Evolutionary conservation across 2,329 filamentous ascomycete species (phyloP).

Genomic region (Gremmenia infestans): DNA sequence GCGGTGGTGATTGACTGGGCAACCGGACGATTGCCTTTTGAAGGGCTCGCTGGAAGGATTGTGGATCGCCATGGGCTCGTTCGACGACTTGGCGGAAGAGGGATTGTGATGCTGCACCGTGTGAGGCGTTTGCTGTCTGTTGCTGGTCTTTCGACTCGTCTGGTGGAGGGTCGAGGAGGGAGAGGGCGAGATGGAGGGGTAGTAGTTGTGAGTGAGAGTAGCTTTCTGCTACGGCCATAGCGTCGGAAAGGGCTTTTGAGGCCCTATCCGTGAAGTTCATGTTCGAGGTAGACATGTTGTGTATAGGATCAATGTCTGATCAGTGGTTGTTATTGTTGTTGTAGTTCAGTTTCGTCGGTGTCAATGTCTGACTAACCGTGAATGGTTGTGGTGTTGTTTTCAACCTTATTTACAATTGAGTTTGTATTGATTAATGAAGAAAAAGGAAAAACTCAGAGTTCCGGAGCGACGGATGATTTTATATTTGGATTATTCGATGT

Average conservation of each 20-base stretch:
- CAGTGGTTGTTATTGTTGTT: constrained; percentile 13
- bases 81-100: constrained; percentile 94
- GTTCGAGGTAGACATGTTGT: constrained; percentile 60
- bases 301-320: constrained; percentile 22
- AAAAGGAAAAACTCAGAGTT: too few relatives aligned
- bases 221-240: constrained; percentile 80
- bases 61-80: constrained; percentile 85
- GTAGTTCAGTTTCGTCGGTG: neutral
- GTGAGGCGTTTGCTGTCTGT: constrained; percentile 56
- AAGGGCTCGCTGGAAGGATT: constrained; percentile 79
- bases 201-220: constrained; percentile 88
- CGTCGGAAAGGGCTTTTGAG: constrained; percentile 83
- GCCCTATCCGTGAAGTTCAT: constrained; percentile 94
- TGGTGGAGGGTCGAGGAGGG: constrained; percentile 69
- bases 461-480: too few relatives aligned
- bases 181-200: constrained; percentile 83
- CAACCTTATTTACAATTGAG: too few relatives aligned
- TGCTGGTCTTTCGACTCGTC: constrained; percentile 80
- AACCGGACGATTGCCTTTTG: constrained; percentile 89
- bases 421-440: too few relatives aligned
- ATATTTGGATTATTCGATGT: too few relatives aligned
- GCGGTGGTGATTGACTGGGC: constrained; percentile 91
- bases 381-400: too few relatives aligned
- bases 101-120: constrained; percentile 57
- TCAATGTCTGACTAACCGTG: neutral